These are phyloP conservation scores for Sonneratia alba DNA, from an alignment of 345 rosid species.

Conservation along the genomic window DNA sequence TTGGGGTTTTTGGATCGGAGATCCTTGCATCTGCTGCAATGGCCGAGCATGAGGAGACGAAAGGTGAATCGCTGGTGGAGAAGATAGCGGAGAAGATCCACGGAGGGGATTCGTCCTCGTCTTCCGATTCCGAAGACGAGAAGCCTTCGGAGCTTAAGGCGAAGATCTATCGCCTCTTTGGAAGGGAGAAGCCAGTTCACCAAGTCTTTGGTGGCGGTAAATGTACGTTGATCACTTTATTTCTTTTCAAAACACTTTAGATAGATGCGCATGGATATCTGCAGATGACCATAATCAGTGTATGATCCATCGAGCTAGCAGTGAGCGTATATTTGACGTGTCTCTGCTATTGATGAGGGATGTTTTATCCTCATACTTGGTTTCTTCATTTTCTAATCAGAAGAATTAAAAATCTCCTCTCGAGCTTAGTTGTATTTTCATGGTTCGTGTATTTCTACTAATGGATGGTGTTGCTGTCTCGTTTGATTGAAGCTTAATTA, in stretches of 20 bases:
- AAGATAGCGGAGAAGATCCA: slow-evolving; percentile 39
- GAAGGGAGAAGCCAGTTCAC: slow-evolving; percentile 61
- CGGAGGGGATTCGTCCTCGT: slow-evolving; percentile 31
- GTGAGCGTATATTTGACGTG: not conserved
- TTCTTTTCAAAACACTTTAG: not conserved
- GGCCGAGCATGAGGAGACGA: slow-evolving; percentile 36
- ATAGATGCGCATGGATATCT: not conserved
- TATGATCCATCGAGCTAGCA: not conserved
- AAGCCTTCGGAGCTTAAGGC: slow-evolving; percentile 21
- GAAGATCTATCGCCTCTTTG: slow-evolving; percentile 48
- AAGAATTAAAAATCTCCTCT: not conserved
- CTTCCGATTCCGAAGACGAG: slow-evolving; percentile 37
- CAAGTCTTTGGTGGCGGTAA: slow-evolving; percentile 62
- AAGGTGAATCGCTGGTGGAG: slow-evolving; percentile 31
- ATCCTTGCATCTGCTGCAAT: slow-evolving; percentile 17
- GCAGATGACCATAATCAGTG: not conserved
- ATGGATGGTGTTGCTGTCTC: not conserved
- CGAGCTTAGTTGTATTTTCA: not conserved
- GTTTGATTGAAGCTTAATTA: not conserved
- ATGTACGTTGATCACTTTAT: slow-evolving; percentile 19
- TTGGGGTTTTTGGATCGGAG: not conserved
- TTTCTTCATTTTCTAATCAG: not conserved
- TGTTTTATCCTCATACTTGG: not conserved
- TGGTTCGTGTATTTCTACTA: not conserved
- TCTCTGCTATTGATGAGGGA: not conserved